Base-by-base conservation (phyloP, 2,329 filamentous ascomycete species). In the Ceratocystis alfenasii region DNA sequence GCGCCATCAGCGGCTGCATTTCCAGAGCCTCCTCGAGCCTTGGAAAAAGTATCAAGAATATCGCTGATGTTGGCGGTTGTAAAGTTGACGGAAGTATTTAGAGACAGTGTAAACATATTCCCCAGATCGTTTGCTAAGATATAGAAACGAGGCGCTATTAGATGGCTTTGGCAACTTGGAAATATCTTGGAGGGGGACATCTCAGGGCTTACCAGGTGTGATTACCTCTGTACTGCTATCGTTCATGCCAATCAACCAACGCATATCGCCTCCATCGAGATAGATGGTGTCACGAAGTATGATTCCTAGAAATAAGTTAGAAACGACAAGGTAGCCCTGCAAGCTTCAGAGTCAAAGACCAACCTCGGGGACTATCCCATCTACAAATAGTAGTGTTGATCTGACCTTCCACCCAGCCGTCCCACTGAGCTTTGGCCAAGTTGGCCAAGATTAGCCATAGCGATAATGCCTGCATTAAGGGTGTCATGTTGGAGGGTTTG, bases 281-380 rank as follows among this genome's bases (percentile, higher is more conserved):
- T 87, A 88, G 17, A 87, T 74, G 1, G 80, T 84, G 70, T 88
- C 84, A 53, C 80, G 79, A 45, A 88, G 74, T 2, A 85, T 74
- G 46, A 80, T 79, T 68, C 79, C 85, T 86, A 63, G 5, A 5
- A 7, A 62, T 33, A 3, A 25, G 48, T 65, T 30, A 45, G 17
- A 44, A 12, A 53, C 71, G 66, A 8, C 45, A 4, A 1, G 28
- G 12, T 15, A 7, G 50, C 7, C 17, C 12, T 46, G 62, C 44
- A 41, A 41, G 36, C 10, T 12, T 41, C 36, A 41, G 36, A 4
- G 20, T 8, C 6, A 20, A 59, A n/a, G 48, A 65, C 71, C 67
- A 70, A 78, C 78, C 77, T 75, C 78, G 74, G 15, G 75, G 75
- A 69, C 77, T 74, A 62, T 72, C 64, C 86, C 86, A 88, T 61